Conservation (phyloP, 768 basidiomycete species). For the Lactifluus echinatus region DNA sequence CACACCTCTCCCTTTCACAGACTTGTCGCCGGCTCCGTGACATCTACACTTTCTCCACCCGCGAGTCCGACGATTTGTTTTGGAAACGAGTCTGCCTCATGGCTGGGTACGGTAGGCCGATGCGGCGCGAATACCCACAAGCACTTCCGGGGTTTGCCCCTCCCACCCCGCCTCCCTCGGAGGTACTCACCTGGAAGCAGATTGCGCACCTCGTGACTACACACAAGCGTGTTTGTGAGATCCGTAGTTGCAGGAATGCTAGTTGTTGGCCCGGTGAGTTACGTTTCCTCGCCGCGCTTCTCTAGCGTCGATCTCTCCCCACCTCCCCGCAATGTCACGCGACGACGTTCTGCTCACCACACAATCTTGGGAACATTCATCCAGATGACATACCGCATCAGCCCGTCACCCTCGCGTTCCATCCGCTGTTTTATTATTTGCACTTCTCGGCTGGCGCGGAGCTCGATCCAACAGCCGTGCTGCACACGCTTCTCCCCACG, state of each 20-base stretch:
- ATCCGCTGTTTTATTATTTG: constrained; percentile 19
- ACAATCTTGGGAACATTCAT: neutral
- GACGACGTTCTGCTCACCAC: neutral
- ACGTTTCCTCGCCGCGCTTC: neutral
- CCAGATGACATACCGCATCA: constrained; percentile 6
- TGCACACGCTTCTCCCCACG: constrained; percentile 17
- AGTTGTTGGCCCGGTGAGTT: constrained; percentile 18
- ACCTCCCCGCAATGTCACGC: neutral
- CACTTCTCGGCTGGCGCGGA: constrained; percentile 15
- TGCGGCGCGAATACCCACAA: constrained; percentile 18
- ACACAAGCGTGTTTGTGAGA: constrained; percentile 18
- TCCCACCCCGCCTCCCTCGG: neutral
- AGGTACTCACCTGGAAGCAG: constrained; percentile 17
- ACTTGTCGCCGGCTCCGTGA: constrained; percentile 12
- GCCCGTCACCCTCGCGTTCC: constrained; percentile 16
- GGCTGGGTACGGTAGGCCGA: constrained; percentile 18
- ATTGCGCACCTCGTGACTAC: constrained; percentile 16
- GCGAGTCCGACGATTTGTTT: constrained; percentile 14
- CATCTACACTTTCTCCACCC: constrained; percentile 14
- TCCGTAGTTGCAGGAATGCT: constrained; percentile 20
- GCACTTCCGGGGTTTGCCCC: neutral
- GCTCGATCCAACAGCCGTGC: constrained; percentile 13
- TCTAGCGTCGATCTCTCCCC: neutral
- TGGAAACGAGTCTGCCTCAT: constrained; percentile 17
- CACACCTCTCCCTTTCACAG: constrained; percentile 19